Evolutionary conservation across 148 eudicot genomes (phyloP).

Genomic region (Amaranthus hypochondriacus): DNA sequence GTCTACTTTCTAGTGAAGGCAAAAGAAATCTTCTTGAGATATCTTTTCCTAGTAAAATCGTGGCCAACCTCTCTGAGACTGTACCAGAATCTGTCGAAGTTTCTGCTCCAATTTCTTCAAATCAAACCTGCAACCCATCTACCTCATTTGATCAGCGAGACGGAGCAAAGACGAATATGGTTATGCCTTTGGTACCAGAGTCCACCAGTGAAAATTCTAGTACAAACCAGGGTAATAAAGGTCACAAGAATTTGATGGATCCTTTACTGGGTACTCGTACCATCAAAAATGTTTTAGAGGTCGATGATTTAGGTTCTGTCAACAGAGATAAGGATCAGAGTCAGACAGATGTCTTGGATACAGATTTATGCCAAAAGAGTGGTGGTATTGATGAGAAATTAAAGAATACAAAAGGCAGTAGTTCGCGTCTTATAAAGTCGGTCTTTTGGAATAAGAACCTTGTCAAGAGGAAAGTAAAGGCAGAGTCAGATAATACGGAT

Average conservation of each 20-base stretch:
- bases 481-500: slow-evolving; percentile 25
- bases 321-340: slow-evolving; percentile 25
- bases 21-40: slow-evolving; percentile 39
- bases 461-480: slow-evolving; percentile 36
- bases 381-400: slow-evolving; percentile 13
- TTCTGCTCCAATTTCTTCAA: slow-evolving; percentile 17
- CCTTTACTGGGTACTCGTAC: slow-evolving; percentile 24
- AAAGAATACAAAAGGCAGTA: slow-evolving; percentile 24
- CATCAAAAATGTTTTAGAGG: slow-evolving; percentile 31
- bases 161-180: slow-evolving; percentile 18
- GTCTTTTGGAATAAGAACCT: slow-evolving; percentile 33
- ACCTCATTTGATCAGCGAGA: slow-evolving; percentile 6
- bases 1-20: slow-evolving; percentile 25
- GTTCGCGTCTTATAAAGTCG: slow-evolving; percentile 30
- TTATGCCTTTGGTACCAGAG: slow-evolving; percentile 31
- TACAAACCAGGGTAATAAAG: slow-evolving; percentile 26
- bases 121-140: slow-evolving; percentile 24
- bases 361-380: slow-evolving; percentile 23
- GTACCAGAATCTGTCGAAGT: slow-evolving; percentile 20
- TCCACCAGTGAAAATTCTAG: slow-evolving; percentile 18
- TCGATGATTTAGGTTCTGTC: slow-evolving; percentile 33
- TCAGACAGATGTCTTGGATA: slow-evolving; percentile 17
- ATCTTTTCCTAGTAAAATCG: slow-evolving; percentile 44
- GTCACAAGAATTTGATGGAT: slow-evolving; percentile 25
- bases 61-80: slow-evolving; percentile 32